Evolutionary conservation across 2,329 filamentous ascomycete species (phyloP).

Genomic region (Colletotrichum salicis): DNA sequence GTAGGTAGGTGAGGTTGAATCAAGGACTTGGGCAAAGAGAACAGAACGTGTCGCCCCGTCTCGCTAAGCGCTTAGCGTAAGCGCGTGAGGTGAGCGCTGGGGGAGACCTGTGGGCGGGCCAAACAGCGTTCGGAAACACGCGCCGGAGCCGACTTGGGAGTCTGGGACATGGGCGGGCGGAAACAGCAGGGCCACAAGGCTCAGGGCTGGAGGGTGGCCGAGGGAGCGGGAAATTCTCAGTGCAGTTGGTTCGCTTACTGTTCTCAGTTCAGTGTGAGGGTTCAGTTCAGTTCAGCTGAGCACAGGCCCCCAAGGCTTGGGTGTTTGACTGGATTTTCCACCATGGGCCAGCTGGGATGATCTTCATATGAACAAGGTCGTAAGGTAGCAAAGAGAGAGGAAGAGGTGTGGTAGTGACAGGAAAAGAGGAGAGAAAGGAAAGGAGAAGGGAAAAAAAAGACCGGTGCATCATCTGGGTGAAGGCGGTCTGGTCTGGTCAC

Average conservation of each 20-base stretch:
- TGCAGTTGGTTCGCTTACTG: neutral
- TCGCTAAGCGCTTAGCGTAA: slow-evolving; percentile 43
- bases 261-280: neutral
- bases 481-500: slow-evolving; percentile 5
- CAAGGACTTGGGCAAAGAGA: slow-evolving; percentile 35
- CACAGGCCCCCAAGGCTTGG: slow-evolving; percentile 13
- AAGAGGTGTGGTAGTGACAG: neutral
- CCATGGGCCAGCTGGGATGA: neutral
- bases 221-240: neutral
- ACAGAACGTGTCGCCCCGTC: slow-evolving; percentile 38
- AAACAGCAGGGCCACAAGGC: neutral
- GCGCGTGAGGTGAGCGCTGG: slow-evolving; percentile 12
- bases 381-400: neutral
- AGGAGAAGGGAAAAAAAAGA: neutral
- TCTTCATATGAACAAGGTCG: neutral
- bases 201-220: neutral
- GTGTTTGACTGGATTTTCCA: slow-evolving; percentile 9
- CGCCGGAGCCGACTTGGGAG: slow-evolving; percentile 34
- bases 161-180: neutral
- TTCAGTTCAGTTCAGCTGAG: slow-evolving; percentile 7
- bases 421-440: neutral
- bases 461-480: neutral
- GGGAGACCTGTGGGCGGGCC: slow-evolving; percentile 18
- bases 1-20: slow-evolving; percentile 27
- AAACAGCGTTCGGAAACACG: slow-evolving; percentile 36